Conservation (phyloP, 345 rosid species). For the Lenwebbia sp. region DNA sequence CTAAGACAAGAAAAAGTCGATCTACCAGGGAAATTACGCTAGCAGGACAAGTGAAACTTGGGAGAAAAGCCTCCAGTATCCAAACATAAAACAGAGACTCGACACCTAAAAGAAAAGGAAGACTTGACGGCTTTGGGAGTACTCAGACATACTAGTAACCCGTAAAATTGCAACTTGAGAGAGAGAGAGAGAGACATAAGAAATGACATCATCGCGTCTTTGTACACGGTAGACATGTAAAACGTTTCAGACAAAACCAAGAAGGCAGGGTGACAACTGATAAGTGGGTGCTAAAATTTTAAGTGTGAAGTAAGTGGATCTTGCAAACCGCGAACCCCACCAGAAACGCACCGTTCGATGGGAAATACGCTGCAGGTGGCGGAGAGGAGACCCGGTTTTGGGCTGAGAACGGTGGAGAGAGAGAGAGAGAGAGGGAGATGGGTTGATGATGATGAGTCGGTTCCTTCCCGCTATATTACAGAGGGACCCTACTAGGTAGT, state of each 20-base stretch:
- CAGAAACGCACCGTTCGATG: not conserved
- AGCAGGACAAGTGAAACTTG: not conserved
- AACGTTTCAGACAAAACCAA: not conserved
- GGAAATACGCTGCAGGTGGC: not conserved
- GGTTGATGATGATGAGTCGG: not conserved
- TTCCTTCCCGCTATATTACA: not conserved
- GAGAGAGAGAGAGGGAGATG: not conserved
- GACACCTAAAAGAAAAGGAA: not conserved
- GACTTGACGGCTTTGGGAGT: not conserved
- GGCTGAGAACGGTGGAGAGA: not conserved
- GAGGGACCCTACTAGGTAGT: not conserved
- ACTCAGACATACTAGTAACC: not conserved
- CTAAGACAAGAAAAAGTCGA: not conserved
- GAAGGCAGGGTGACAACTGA: not conserved
- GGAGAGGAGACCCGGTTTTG: not conserved
- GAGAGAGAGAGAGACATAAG: not conserved
- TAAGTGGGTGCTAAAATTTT: not conserved
- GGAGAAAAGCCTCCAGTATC: not conserved
- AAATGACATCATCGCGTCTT: not conserved
- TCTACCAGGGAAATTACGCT: not conserved
- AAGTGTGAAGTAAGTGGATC: not conserved
- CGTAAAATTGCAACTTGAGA: not conserved
- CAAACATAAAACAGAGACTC: not conserved
- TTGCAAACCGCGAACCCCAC: not conserved
- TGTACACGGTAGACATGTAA: not conserved